Evolutionary conservation across 768 basidiomycete genomes (phyloP).

Genomic region (Boletus vermiculosoides): DNA sequence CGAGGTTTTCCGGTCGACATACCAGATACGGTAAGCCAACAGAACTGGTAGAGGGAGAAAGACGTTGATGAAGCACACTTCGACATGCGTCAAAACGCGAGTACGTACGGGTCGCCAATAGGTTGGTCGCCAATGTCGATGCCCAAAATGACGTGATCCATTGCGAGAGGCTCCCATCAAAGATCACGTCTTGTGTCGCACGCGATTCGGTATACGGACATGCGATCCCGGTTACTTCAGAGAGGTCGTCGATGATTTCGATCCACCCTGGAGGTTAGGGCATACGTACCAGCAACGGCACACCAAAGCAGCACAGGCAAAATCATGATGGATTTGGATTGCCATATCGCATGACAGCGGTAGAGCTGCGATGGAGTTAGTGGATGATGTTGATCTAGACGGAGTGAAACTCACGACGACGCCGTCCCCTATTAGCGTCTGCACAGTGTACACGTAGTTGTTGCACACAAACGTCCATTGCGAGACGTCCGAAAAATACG

Average conservation of each 20-base stretch:
- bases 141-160: slow-evolving; percentile 4
- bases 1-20: not conserved
- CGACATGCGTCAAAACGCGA: not conserved
- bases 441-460: not conserved
- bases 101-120: slow-evolving; percentile 1
- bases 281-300: not conserved
- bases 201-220: not conserved
- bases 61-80: not conserved
- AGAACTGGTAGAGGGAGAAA: not conserved
- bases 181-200: not conserved
- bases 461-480: not conserved
- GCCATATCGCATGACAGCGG: not conserved
- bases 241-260: not conserved
- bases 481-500: not conserved
- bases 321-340: not conserved
- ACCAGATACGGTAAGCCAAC: not conserved
- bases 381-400: not conserved
- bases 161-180: not conserved
- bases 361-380: not conserved
- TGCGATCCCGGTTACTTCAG: not conserved
- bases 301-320: not conserved
- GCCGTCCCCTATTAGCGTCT: not conserved
- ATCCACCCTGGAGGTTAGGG: not conserved
- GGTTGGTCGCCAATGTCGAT: slow-evolving; percentile 1
- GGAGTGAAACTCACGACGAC: not conserved